A percentile compares a stretch with the other conserved stretches of the same genome.
These are phyloP conservation scores for Volvariella volvacea DNA, from an alignment of 1,284 basidiomycete species.

Conservation along the genomic window DNA sequence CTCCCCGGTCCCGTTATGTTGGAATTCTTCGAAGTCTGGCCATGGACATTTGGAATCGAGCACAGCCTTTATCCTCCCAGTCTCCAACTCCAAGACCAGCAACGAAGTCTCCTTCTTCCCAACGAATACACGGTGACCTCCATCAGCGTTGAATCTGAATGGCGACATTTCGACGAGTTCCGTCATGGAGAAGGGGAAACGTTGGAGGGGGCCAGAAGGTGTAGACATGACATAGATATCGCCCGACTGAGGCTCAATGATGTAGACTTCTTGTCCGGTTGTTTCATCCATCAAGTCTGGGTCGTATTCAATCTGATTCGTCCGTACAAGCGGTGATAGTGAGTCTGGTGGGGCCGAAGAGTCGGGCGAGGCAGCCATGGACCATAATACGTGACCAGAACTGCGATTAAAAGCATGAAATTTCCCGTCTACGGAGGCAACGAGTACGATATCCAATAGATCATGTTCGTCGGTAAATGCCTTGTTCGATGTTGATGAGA, in stretches of 20 bases:
- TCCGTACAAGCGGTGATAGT: constrained; percentile 66
- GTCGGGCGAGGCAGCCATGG: constrained; percentile 56
- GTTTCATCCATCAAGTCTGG: constrained; percentile 50
- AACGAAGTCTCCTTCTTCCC: constrained; percentile 82
- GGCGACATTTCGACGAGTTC: constrained; percentile 87
- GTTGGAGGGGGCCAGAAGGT: constrained; percentile 61
- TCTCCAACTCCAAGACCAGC: constrained; percentile 75
- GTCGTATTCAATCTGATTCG: constrained; percentile 50
- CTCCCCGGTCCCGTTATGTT: constrained; percentile 28
- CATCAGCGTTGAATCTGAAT: constrained; percentile 67
- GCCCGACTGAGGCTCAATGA: constrained; percentile 87
- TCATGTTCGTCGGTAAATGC: constrained; percentile 19
- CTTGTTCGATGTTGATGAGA: constrained; percentile 10
- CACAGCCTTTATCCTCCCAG: constrained; percentile 74
- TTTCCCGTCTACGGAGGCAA: constrained; percentile 86
- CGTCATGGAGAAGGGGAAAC: constrained; percentile 79
- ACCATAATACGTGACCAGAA: constrained; percentile 74
- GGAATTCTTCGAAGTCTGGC: constrained; percentile 57
- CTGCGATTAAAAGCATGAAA: constrained; percentile 83
- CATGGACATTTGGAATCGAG: constrained; percentile 74
- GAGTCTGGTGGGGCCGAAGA: constrained; percentile 37
- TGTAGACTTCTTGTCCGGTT: constrained; percentile 67
- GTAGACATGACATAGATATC: constrained; percentile 80
- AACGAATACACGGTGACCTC: constrained; percentile 65
- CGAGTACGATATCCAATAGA: constrained; percentile 71